phyloP scores from a whole-genome alignment of 768 basidiomycete species.

The Hypsizygus marmoreus region DNA sequence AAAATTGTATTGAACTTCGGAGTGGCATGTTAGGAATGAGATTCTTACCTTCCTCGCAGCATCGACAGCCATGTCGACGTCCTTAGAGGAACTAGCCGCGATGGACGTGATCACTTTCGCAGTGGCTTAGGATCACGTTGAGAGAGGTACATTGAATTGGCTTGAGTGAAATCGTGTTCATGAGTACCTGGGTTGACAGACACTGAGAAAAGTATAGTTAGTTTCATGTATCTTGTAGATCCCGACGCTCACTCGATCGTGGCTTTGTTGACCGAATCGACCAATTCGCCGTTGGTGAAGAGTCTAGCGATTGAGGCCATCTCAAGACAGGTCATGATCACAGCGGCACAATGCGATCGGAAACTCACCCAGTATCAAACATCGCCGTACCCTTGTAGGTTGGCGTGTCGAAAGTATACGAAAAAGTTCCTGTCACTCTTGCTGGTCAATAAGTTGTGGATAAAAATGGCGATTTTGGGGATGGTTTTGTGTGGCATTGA shows the following conservation, averaged over 20 bases:
- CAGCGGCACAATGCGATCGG: neutral
- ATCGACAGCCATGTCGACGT: constrained; percentile 66
- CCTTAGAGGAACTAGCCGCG: constrained; percentile 55
- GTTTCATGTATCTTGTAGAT: constrained; percentile 1
- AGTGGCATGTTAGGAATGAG: no score
- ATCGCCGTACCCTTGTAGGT: constrained; percentile 59
- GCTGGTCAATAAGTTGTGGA: no score
- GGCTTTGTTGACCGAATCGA: constrained; percentile 47
- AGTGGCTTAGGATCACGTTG: constrained; percentile 38
- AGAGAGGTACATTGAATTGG: constrained; percentile 11
- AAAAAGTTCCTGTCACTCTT: constrained; percentile 41
- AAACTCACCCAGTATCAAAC: constrained; percentile 53
- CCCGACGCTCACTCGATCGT: constrained; percentile 55
- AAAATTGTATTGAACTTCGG: no score
- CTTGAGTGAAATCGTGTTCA: no score
- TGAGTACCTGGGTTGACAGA: constrained; percentile 24
- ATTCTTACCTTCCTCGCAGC: constrained; percentile 59
- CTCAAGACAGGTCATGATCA: neutral
- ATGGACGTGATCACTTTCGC: constrained; percentile 59
- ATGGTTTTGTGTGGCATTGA: no score
- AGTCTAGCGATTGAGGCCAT: constrained; percentile 26
- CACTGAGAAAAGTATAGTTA: constrained; percentile 13
- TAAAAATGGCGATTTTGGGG: no score
- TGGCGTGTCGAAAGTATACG: constrained; percentile 55
- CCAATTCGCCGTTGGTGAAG: constrained; percentile 65